A percentile compares a stretch with the other conserved stretches of the same genome.
These are phyloP conservation scores for Eleusine coracana DNA, from an alignment of 176 grass and related monocot species.

Conservation along the genomic window DNA sequence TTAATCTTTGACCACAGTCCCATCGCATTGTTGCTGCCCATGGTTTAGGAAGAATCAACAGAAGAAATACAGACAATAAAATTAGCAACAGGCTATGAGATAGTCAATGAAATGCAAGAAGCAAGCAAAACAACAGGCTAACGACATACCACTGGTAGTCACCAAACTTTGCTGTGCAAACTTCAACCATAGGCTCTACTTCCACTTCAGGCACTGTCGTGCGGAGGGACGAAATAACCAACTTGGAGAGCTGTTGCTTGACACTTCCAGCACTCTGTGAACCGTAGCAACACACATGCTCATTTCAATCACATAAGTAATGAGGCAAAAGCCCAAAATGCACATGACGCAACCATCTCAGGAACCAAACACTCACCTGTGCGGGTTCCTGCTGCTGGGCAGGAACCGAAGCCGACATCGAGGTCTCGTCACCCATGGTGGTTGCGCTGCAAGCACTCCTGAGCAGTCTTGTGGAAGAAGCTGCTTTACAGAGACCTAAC, in stretches of 20 bases:
- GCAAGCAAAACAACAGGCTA: background rate
- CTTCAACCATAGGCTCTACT: conserved; percentile 77
- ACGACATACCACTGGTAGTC: conserved; percentile 92
- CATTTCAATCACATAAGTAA: background rate
- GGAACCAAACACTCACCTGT: conserved; percentile 24
- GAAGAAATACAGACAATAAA: conserved; percentile 6
- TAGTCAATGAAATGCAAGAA: background rate
- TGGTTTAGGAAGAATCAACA: conserved; percentile 12
- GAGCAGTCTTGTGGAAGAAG: conserved; percentile 33
- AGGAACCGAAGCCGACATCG: conserved; percentile 51
- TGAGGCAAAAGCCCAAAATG: background rate
- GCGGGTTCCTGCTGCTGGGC: conserved; percentile 23
- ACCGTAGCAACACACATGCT: background rate
- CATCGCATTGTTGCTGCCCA: conserved; percentile 95
- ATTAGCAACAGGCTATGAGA: conserved; percentile 5
- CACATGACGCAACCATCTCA: background rate
- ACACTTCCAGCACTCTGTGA: conserved; percentile 64
- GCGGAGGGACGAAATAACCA: conserved; percentile 59
- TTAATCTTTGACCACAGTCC: conserved; percentile 90
- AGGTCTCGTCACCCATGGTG: conserved; percentile 70
- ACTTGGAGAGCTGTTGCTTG: conserved; percentile 76
- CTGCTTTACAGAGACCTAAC: conserved; percentile 65
- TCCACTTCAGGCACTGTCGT: conserved; percentile 62
- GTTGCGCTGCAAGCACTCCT: conserved; percentile 35
- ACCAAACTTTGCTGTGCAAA: conserved; percentile 74